Evolutionary conservation across 2,329 filamentous ascomycete species (phyloP), one percentile per base, ranked within the genome.

Genomic region (Talaromyces albobiverticillius): DNA sequence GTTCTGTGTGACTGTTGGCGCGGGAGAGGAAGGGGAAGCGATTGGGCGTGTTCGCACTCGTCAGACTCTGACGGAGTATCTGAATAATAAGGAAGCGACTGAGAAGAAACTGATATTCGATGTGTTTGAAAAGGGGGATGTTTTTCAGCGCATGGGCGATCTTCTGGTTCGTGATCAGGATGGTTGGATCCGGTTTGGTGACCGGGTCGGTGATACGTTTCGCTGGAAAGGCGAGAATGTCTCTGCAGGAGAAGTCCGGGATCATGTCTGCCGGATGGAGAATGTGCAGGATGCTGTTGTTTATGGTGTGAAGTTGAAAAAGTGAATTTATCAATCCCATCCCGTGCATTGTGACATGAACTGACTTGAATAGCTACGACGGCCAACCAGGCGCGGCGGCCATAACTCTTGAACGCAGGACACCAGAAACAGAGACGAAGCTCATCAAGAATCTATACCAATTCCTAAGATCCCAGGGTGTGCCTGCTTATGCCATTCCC

Each of bases 211-310:
- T n/a, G 69, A 72, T 55, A 90, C 87, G 0, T 90, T 86, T 70
- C 79, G 87, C 29, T 89, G 87, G 87, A 89, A 77, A 57, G 73
- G 74, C 2, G 75, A 78, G 65, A 77, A 77, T 48, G 75, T 78
- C 4, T 74, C 71, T 47, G 74, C 75, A 0, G 74, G 74, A 1
- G 75, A 78, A 56, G 69, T 77, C 23, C 63, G 73, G 46, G 74
- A 76, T 57, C 72, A 75, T 60, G 72, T 77, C 42, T 73, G 72
- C 40, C 64, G 65, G 20, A 67, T 76, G 41, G 61, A 67, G 1
- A 71, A 64, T 3, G 70, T 77, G 8, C 64, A 70, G 38, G 75
- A 77, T 63, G 74, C 74, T 4, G 69, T 75, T 13, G 74, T 77
- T 1, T 77, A 74, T 58, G 75, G 74, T 6, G 68, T 77, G 14